Evolutionary conservation across 2,329 filamentous ascomycete genomes (phyloP).

Genomic region (Penicillium vulpinum): DNA sequence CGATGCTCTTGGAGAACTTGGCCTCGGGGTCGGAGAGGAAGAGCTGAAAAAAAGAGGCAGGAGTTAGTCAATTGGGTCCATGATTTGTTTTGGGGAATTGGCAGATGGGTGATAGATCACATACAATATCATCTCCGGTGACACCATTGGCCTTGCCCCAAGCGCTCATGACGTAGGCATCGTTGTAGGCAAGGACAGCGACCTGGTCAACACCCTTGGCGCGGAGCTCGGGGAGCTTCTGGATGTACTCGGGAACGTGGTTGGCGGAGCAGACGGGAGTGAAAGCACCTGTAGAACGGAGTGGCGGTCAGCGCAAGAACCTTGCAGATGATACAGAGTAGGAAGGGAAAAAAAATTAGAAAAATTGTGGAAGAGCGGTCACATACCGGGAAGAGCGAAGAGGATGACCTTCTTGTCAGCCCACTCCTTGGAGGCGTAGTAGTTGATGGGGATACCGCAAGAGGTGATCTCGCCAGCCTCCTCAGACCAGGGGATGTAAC

Average conservation of each 20-base stretch:
- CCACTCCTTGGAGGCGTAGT: conserved; percentile 76
- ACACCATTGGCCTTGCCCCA: conserved; percentile 87
- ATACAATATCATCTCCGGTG: conserved; percentile 67
- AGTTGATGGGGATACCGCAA: conserved; percentile 76
- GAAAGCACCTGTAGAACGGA: conserved; percentile 63
- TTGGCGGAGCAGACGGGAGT: conserved; percentile 80
- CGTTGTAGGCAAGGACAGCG: conserved; percentile 80
- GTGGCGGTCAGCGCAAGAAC: conserved; percentile 21
- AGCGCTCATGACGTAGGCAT: conserved; percentile 82
- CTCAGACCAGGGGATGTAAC: conserved; percentile 74
- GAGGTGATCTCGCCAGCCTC: conserved; percentile 68
- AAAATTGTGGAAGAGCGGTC: conserved; percentile 15
- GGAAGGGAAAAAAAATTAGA: background rate
- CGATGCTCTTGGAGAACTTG: conserved; percentile 74
- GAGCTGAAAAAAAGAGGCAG: conserved; percentile 48
- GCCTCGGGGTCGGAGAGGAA: conserved; percentile 74
- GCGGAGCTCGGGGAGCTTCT: conserved; percentile 69
- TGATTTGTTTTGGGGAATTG: background rate
- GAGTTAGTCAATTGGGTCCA: conserved; percentile 4
- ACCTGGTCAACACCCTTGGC: conserved; percentile 80
- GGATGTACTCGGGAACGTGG: conserved; percentile 79
- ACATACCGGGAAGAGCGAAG: conserved; percentile 64
- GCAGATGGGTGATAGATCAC: conserved; percentile 23
- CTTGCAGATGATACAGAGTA: background rate
- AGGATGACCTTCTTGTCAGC: conserved; percentile 70